Percentiles rank a stretch among this genome's conserved stretches.
Conservation (phyloP, 2,329 filamentous ascomycete species). For the Ceratocystis ficicola region DNA sequence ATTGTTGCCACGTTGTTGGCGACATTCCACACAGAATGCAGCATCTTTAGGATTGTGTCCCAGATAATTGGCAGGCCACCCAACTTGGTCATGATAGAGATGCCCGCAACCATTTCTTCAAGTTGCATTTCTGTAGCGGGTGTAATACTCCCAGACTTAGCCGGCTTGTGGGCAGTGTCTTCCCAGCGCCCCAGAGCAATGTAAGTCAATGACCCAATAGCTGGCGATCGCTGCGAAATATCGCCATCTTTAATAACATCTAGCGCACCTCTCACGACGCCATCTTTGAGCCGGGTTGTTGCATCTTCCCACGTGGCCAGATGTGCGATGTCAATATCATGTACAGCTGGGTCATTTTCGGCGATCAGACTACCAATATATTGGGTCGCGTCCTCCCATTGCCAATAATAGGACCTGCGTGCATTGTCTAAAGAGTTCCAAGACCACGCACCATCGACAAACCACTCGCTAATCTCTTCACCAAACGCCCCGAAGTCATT, state of each 20-base stretch:
- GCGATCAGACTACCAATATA: conserved; percentile 24
- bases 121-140: conserved; percentile 46
- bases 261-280: conserved; percentile 47
- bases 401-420: conserved; percentile 62
- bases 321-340: conserved; percentile 24
- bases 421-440: conserved; percentile 65
- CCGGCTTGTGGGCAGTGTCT: conserved; percentile 45
- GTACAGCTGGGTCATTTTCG: conserved; percentile 27
- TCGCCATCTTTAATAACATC: conserved; percentile 34
- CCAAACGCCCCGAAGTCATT: conserved; percentile 60
- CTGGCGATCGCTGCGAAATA: conserved; percentile 38
- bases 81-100: conserved; percentile 39
- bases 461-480: conserved; percentile 96
- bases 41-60: conserved; percentile 39
- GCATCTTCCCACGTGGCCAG: conserved; percentile 52
- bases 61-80: conserved; percentile 33
- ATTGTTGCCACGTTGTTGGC: conserved; percentile 16
- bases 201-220: conserved; percentile 47
- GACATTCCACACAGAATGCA: conserved; percentile 39
- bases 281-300: conserved; percentile 32
- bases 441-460: conserved; percentile 80
- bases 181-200: conserved; percentile 59
- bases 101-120: conserved; percentile 45
- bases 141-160: conserved; percentile 34
- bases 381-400: conserved; percentile 48